Evolutionary conservation across 2,329 filamentous ascomycete genomes (phyloP).

Genomic region (Kalmusia sp.): DNA sequence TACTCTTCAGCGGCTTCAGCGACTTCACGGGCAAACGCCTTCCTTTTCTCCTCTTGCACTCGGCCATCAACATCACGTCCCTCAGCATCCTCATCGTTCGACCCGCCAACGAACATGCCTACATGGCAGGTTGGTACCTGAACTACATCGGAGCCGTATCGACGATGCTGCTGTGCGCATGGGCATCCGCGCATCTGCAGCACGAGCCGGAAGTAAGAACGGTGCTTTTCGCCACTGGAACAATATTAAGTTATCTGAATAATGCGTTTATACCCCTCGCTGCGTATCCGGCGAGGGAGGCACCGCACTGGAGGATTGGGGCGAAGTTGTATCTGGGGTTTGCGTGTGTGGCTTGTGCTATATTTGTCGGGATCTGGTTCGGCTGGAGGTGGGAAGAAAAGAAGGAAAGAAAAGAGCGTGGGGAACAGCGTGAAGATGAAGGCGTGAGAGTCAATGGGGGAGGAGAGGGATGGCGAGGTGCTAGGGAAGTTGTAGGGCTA

Average conservation of each 20-base stretch:
- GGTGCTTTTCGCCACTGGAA: slow-evolving; percentile 14
- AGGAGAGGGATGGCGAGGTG: background rate
- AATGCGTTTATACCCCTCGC: slow-evolving; percentile 17
- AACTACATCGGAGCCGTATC: slow-evolving; percentile 12
- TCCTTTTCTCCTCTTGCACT: slow-evolving; percentile 13
- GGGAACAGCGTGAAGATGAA: background rate
- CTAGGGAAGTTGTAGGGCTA: too few species aligned
- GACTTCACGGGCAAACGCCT: slow-evolving; percentile 12
- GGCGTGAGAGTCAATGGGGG: background rate
- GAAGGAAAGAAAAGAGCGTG: background rate
- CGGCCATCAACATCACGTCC: slow-evolving; percentile 7
- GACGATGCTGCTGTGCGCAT: slow-evolving; percentile 13
- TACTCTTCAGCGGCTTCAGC: slow-evolving; percentile 14
- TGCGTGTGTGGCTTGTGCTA: background rate
- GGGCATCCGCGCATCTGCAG: slow-evolving; percentile 14
- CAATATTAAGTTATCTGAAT: slow-evolving; percentile 4
- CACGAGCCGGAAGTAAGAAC: slow-evolving; percentile 15
- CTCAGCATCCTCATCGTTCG: slow-evolving; percentile 10
- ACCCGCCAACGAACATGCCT: slow-evolving; percentile 12
- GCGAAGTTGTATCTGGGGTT: slow-evolving; percentile 20
- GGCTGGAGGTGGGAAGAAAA: slow-evolving; percentile 11
- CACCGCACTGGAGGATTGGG: slow-evolving; percentile 13
- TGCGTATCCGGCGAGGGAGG: slow-evolving; percentile 15
- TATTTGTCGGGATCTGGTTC: slow-evolving; percentile 14
- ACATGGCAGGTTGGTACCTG: slow-evolving; percentile 18